Percentiles rank a stretch among this genome's conserved stretches.
Evolutionary conservation across 1,284 basidiomycete species (phyloP).

Genomic region (Golubevia pallescens): DNA sequence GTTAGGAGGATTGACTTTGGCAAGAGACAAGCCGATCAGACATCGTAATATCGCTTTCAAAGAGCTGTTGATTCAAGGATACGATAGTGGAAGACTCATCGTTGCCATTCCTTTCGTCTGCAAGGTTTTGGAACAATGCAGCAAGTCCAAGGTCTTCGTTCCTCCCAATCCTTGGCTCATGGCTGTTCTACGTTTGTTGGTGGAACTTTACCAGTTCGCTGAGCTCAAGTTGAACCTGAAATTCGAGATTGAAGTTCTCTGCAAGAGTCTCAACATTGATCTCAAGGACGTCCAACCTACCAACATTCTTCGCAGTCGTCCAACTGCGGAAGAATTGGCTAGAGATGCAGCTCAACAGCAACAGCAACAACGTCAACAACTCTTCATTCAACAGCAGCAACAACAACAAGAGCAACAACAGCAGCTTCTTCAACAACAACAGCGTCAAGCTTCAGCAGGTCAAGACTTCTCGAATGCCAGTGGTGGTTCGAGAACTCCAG

Average conservation of each 20-base stretch:
- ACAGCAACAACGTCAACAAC: slow-evolving; percentile 17
- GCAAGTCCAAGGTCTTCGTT: slow-evolving; percentile 87
- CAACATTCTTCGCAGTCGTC: slow-evolving; percentile 75
- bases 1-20: slow-evolving; percentile 91
- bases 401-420: slow-evolving; percentile 12
- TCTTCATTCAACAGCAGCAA: slow-evolving; percentile 10
- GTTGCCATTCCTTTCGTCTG: slow-evolving; percentile 98
- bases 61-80: slow-evolving; percentile 92
- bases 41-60: slow-evolving; percentile 95
- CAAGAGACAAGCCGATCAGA: slow-evolving; percentile 87
- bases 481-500: slow-evolving; percentile 15
- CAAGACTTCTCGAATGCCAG: slow-evolving; percentile 1
- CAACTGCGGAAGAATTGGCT: slow-evolving; percentile 37
- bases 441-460: slow-evolving; percentile 11
- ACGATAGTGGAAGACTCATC: slow-evolving; percentile 86
- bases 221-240: slow-evolving; percentile 96
- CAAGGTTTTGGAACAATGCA: slow-evolving; percentile 91
- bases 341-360: slow-evolving; percentile 18
- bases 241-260: slow-evolving; percentile 97
- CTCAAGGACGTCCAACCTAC: slow-evolving; percentile 85
- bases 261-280: slow-evolving; percentile 87
- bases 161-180: slow-evolving; percentile 98
- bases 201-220: slow-evolving; percentile 94
- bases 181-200: slow-evolving; percentile 88
- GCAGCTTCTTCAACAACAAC: slow-evolving; percentile 19